phyloP scores from a whole-genome alignment of 306 rosid genomes.

The Canavalia ensiformis region DNA sequence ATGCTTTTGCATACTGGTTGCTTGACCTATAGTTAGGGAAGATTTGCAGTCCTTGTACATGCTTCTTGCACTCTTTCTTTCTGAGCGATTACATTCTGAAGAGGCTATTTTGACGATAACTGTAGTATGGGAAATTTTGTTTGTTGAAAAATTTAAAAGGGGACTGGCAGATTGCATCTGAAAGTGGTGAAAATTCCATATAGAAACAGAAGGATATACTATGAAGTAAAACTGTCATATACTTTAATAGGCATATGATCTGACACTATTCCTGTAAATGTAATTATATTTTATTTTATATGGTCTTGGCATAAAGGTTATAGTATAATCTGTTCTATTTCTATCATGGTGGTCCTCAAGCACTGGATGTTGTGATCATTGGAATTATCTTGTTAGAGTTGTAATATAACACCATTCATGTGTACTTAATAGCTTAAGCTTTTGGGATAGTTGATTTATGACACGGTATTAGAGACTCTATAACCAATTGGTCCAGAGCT shows the following conservation, averaged over 20 bases:
- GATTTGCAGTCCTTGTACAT: neutral
- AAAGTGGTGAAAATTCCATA: neutral
- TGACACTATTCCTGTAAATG: constrained; percentile 2
- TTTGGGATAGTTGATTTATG: too few relatives aligned
- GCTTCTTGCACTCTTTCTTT: neutral
- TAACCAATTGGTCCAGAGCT: too few relatives aligned
- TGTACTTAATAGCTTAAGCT: too few relatives aligned
- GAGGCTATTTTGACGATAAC: neutral
- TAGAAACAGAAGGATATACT: neutral
- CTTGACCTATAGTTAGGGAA: neutral
- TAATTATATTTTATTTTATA: constrained; percentile 12
- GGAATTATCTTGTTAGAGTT: neutral
- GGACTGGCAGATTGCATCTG: constrained; percentile 1
- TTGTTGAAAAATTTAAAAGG: neutral
- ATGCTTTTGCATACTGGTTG: constrained; percentile 25
- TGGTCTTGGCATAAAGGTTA: neutral
- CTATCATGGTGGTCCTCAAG: neutral
- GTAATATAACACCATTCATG: too few relatives aligned
- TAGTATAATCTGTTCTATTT: neutral
- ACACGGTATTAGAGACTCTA: too few relatives aligned
- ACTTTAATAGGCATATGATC: neutral
- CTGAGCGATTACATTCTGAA: constrained; percentile 5
- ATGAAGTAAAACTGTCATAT: neutral
- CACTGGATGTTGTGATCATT: neutral
- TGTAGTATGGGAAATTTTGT: neutral